Percentiles rank a stretch among this genome's conserved stretches.
These are phyloP conservation scores for Collybia nuda DNA, from an alignment of 768 basidiomycete genomes.

Conservation along the genomic window DNA sequence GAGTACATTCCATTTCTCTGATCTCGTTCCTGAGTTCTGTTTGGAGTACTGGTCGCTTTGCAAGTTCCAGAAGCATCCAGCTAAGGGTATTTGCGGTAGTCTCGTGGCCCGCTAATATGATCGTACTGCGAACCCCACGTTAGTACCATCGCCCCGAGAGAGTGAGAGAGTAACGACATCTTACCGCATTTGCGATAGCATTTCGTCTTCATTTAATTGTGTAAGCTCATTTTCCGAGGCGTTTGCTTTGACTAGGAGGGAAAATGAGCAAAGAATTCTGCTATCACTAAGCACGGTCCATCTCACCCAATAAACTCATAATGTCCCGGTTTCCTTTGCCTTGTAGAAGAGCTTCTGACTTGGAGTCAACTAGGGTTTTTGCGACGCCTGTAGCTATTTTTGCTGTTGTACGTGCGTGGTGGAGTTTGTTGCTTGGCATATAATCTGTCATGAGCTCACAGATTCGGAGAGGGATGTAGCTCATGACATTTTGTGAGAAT, in stretches of 20 bases:
- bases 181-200: constrained; percentile 53
- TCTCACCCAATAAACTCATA: constrained; percentile 42
- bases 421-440: constrained; percentile 26
- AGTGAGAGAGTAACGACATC: constrained; percentile 38
- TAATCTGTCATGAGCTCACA: constrained; percentile 34
- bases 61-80: constrained; percentile 66
- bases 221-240: constrained; percentile 41
- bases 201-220: constrained; percentile 48
- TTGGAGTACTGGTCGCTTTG: constrained; percentile 58
- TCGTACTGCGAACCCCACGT: constrained; percentile 44
- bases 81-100: constrained; percentile 57
- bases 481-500: constrained; percentile 27
- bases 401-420: constrained; percentile 28
- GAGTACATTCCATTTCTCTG: constrained; percentile 31
- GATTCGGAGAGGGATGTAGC: constrained; percentile 25
- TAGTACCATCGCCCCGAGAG: constrained; percentile 35
- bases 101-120: constrained; percentile 57
- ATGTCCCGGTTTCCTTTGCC: constrained; percentile 38
- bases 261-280: not conserved
- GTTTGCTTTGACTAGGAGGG: constrained; percentile 50
- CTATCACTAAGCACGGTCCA: not conserved
- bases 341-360: constrained; percentile 27
- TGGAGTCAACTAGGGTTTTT: constrained; percentile 33
- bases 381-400: constrained; percentile 30
- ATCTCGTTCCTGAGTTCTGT: constrained; percentile 62